Conservation (phyloP, 371 early-diverging fungal genomes). For the Syncephalastrum sp. region DNA sequence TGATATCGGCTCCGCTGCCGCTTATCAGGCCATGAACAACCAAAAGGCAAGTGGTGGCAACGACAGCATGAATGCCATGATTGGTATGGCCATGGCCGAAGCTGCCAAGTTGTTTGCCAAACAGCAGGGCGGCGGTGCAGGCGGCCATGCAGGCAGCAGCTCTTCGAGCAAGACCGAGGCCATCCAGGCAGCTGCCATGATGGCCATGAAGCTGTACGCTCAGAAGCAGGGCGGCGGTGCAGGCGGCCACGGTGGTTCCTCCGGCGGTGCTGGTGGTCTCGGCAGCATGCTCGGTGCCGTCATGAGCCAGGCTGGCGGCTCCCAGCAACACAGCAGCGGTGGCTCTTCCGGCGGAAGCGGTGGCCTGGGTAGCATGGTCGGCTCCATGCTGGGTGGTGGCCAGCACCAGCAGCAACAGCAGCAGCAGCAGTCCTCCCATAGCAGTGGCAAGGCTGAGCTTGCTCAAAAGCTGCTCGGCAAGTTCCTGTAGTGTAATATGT, state of each 20-base stretch:
- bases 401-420: slow-evolving; percentile 16
- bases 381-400: slow-evolving; percentile 24
- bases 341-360: slow-evolving; percentile 8
- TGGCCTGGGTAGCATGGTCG: slow-evolving; percentile 33
- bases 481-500: slow-evolving; percentile 1
- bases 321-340: slow-evolving; percentile 18
- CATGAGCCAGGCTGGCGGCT: slow-evolving; percentile 23
- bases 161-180: slow-evolving; percentile 29
- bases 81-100: slow-evolving; percentile 54
- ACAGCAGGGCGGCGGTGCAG: slow-evolving; percentile 15
- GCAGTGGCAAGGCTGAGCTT: slow-evolving; percentile 5
- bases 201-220: slow-evolving; percentile 49
- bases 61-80: slow-evolving; percentile 41
- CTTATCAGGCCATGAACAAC: slow-evolving; percentile 43
- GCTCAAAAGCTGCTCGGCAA: slow-evolving; percentile 12
- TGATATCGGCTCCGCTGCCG: slow-evolving; percentile 55
- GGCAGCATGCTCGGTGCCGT: slow-evolving; percentile 30
- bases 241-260: slow-evolving; percentile 15
- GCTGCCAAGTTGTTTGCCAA: slow-evolving; percentile 48
- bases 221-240: slow-evolving; percentile 34
- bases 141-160: slow-evolving; percentile 9
- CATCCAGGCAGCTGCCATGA: slow-evolving; percentile 35
- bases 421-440: neutral
- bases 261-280: slow-evolving; percentile 19
- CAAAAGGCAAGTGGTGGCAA: slow-evolving; percentile 22